These are phyloP conservation scores for Dendrobium chrysotoxum DNA, from an alignment of 106 monocot species.

Conservation along the genomic window DNA sequence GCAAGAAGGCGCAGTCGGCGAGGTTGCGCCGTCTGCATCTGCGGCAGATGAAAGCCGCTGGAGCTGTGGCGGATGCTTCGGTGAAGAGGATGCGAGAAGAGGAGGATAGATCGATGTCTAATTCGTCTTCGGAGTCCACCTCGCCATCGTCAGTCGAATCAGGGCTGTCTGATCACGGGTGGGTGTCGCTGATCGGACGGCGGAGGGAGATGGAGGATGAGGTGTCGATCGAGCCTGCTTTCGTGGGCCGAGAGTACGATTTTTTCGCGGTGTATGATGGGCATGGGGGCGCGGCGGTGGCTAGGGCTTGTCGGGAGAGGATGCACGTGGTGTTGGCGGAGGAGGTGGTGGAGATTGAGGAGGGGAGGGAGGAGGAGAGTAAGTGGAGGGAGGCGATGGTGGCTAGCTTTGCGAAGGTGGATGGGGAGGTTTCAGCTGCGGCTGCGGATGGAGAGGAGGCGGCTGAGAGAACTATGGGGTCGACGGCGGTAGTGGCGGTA, in stretches of 20 bases:
- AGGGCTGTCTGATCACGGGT: constrained; percentile 10
- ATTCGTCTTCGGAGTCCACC: not conserved
- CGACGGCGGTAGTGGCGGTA: constrained; percentile 70
- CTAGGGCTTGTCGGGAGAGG: constrained; percentile 42
- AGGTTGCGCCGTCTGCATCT: not conserved
- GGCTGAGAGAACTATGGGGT: constrained; percentile 41
- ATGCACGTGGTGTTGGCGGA: constrained; percentile 48
- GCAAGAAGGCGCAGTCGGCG: not conserved
- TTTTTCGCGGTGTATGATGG: constrained; percentile 64
- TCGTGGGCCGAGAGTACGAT: constrained; percentile 20
- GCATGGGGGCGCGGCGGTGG: constrained; percentile 46
- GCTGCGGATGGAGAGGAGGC: constrained; percentile 15
- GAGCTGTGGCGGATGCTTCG: not conserved
- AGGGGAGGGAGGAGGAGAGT: not conserved
- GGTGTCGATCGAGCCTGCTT: constrained; percentile 23
- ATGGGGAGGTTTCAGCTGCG: constrained; percentile 25
- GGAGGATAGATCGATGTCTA: not conserved
- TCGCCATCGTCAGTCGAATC: not conserved
- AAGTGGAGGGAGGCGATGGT: constrained; percentile 39
- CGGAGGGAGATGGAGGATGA: constrained; percentile 65
- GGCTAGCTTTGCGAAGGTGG: constrained; percentile 35
- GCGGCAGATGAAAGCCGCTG: not conserved
- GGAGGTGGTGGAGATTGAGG: constrained; percentile 15
- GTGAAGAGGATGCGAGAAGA: not conserved
- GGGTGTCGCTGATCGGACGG: constrained; percentile 42